phyloP scores from a whole-genome alignment of 306 rosid genomes.

The Prunus mume region DNA sequence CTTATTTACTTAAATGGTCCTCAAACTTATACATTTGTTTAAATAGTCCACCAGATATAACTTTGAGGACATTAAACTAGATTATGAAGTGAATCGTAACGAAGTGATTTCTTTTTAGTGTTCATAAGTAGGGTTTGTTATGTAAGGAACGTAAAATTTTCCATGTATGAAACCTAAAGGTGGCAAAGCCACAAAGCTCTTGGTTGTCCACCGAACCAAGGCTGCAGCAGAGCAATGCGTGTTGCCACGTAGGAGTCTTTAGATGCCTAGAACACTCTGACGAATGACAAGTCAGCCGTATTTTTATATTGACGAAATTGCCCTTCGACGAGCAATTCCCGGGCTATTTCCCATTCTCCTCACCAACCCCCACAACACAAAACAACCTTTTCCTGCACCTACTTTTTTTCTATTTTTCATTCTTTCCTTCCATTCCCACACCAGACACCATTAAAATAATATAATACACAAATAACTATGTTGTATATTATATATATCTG shows the following conservation, averaged over 20 bases:
- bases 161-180: too few species aligned
- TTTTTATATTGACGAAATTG: neutral
- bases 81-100: too few species aligned
- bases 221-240: neutral
- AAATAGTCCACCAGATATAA: too few species aligned
- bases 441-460: neutral
- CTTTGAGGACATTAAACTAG: too few species aligned
- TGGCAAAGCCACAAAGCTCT: neutral
- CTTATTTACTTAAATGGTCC: too few species aligned
- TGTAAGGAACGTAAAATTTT: too few species aligned
- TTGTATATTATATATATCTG: neutral
- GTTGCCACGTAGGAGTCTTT: conserved; percentile 7
- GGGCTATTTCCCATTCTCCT: neutral
- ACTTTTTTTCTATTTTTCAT: neutral
- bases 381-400: neutral
- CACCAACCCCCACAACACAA: neutral
- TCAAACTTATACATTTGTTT: too few species aligned
- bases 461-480: neutral
- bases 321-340: neutral
- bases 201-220: neutral
- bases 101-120: too few species aligned
- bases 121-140: too few species aligned
- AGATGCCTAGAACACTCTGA: neutral
- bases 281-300: neutral
- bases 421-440: neutral